Evolutionary conservation across 2,329 filamentous ascomycete genomes (phyloP), one percentile per base, ranked within the genome.

Genomic region (Didymella lethalis): DNA sequence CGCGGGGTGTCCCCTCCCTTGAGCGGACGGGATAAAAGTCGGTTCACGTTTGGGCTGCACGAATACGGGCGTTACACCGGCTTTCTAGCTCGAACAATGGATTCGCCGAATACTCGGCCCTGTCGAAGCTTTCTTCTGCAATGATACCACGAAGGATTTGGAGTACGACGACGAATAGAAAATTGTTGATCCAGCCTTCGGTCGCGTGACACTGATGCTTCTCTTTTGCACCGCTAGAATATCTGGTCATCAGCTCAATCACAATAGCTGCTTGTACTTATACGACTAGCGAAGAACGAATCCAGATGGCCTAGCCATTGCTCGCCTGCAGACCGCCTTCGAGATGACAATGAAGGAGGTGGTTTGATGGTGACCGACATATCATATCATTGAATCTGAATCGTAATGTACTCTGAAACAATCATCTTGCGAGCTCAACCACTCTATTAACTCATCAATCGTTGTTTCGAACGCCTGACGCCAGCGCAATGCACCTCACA

Each of bases 301-400:
- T 73, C 76, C 70, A 78, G 69, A 75, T 82, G 85, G 81, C 85
- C 80, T 64, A 70, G 74, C 82, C 79, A 79, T 78, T 63, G 84
- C 90, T 93, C 83, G 83, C 88, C 89, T 88, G 90, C 91, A 94
- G 90, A 94, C 88, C 88, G 87, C 86, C 85, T 76, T 82, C 80
- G 82, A 85, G 84, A 77, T 50, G 75, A 81, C 81, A 62, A 84
- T 92, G 89, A 88, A 79, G 83, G 79, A 84, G 84, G 83, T 84
- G 87, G 89, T 93, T 93, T 94, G 90, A 93, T 89, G 89, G 88
- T 86, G 88, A 92, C 90, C 83, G 63, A 93, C 89, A 94, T 84
- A 31, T 32, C 11, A 12, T 36, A 7, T 16, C 40, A 40, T 20
- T 18, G 1, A 36, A 36, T 36, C 16, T 8, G 11, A n/a, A 8